Percentiles rank a stretch among this genome's conserved stretches.
Evolutionary conservation across 2,329 filamentous ascomycete genomes (phyloP).

Genomic region (Monosporascus sp.): DNA sequence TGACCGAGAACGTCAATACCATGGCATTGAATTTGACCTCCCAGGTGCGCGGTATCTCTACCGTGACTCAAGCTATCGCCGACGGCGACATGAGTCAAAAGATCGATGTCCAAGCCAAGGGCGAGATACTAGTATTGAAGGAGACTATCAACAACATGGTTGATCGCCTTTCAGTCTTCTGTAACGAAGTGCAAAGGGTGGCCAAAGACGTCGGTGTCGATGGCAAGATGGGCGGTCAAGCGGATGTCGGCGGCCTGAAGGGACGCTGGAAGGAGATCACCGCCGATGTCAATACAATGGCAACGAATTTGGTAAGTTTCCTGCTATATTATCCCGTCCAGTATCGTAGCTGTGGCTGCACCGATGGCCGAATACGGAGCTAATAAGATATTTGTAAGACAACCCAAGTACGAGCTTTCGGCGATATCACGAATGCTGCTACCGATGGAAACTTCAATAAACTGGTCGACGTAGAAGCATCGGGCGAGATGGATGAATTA

Average conservation of each 20-base stretch:
- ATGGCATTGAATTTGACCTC: conserved; percentile 65
- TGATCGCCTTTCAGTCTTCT: conserved; percentile 89
- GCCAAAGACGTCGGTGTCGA: conserved; percentile 96
- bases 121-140: conserved; percentile 89
- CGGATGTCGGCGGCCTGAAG: conserved; percentile 86
- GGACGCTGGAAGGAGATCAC: conserved; percentile 98
- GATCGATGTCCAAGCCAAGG: conserved; percentile 91
- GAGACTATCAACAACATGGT: conserved; percentile 99
- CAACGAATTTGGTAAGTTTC: conserved; percentile 52
- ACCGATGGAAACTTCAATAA: conserved; percentile 97
- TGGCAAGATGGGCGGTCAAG: conserved; percentile 97
- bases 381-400: conserved; percentile 52
- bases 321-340: not conserved
- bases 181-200: conserved; percentile 90
- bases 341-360: not conserved
- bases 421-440: conserved; percentile 95
- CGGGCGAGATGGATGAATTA: conserved; percentile 97
- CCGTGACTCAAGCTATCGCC: conserved; percentile 90
- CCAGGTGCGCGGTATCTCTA: conserved; percentile 85
- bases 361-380: not conserved
- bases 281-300: conserved; percentile 93
- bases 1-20: conserved; percentile 84
- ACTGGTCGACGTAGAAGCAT: conserved; percentile 92
- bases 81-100: conserved; percentile 94
- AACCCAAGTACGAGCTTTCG: conserved; percentile 94